A percentile compares a stretch with the other conserved stretches of the same genome.
Conservation (phyloP, 306 rosid genomes). For the Acmispon strigosus region DNA sequence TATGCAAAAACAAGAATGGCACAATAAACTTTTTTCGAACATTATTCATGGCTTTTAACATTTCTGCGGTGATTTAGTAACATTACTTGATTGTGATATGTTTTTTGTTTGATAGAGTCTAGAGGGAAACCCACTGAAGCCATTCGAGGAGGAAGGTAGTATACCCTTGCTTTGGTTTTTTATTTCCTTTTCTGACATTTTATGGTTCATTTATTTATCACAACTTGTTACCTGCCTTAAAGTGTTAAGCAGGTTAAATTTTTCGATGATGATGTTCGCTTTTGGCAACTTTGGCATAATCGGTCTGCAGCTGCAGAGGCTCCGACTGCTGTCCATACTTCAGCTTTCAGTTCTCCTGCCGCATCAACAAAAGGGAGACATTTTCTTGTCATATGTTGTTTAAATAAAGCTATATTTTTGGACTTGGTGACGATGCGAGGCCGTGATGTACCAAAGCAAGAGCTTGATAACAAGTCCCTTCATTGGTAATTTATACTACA, state of each 20-base stretch:
- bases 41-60: not conserved
- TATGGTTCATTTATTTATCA: conserved; percentile 22
- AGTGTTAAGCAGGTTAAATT: conserved; percentile 96
- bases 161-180: conserved; percentile 1
- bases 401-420: conserved; percentile 93
- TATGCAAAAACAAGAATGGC: not conserved
- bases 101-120: conserved; percentile 44
- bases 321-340: conserved; percentile 72
- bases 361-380: conserved; percentile 95
- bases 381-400: conserved; percentile 96
- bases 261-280: conserved; percentile 91
- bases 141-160: conserved; percentile 97
- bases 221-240: conserved; percentile 21
- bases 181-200: not conserved
- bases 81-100: not conserved
- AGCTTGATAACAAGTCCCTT: conserved; percentile 92
- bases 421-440: conserved; percentile 98
- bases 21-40: not conserved
- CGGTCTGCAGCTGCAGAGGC: conserved; percentile 96
- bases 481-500: conserved; percentile 55
- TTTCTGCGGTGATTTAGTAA: conserved; percentile 12
- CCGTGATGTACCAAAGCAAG: conserved; percentile 96
- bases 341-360: conserved; percentile 73
- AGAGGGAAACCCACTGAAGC: conserved; percentile 95
- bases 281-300: conserved; percentile 93